Base-by-base conservation (phyloP, 2,329 filamentous ascomycete species). In the Fusarium anthophilum region DNA sequence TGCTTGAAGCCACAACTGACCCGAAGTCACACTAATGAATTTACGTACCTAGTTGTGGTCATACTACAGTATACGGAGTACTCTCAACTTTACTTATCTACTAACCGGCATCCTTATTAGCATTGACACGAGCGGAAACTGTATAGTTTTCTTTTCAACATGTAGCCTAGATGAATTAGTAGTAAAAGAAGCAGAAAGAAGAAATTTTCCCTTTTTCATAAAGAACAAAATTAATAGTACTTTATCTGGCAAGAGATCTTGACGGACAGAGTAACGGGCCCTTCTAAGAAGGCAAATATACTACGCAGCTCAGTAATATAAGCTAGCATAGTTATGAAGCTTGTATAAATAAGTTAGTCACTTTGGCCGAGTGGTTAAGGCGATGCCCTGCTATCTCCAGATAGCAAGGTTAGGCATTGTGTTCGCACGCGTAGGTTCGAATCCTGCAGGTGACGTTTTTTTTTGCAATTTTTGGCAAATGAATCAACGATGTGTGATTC, bases 341-440 rank as follows among this genome's bases (percentile, higher is more conserved):
- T 26, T 3, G 0, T 22, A 22, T 53, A 17, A 37, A 37, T 17
- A n/a, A n/a, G 4, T 43, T n/a, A 59, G 60, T 45, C 60, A 63
- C 43, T 45, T 38, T 70, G 67, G 67, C 67, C 66, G 67, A 70
- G 67, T 70, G 67, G 67, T 70, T 70, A 70, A 70, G 67, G 67
- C 67, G 67, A 70, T 70, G 67, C 67, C 67, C 67, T 70, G 67
- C 67, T 70, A 70, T 70, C 66, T 66, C 50, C 45, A n/a, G 66
- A 66, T 18, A 70, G 53, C 67, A 66, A 53, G 32, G n/a, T 26
- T 54, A 70, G 67, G 67, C 67, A 70, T 70, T 70, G 67, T 70
- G 47, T 70, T 70, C 67, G 67, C 47, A 70, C 67, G 67, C 67
- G 67, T 70, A 70, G 67, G 67, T 70, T 70, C 67, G 67, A 70